Percentiles rank a stretch among this genome's conserved stretches.
phyloP scores from a whole-genome alignment of 2,329 filamentous ascomycete genomes.

The Podosphaera fusca region DNA sequence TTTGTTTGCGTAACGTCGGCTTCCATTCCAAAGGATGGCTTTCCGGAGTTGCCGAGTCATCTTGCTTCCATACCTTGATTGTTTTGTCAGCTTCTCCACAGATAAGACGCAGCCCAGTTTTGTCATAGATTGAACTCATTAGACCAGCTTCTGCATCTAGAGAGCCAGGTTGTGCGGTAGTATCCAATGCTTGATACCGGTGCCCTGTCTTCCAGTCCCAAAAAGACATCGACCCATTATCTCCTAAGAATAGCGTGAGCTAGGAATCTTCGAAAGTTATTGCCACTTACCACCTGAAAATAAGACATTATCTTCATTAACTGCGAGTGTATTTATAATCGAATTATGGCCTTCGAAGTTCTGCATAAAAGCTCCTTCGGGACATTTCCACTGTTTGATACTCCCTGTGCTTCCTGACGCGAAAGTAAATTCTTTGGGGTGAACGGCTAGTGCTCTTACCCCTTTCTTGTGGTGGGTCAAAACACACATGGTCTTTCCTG shows the following conservation, averaged over 20 bases:
- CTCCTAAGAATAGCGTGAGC: conserved; percentile 20
- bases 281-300: conserved; percentile 48
- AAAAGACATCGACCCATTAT: conserved; percentile 91
- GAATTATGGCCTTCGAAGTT: conserved; percentile 94
- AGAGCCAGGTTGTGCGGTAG: conserved; percentile 78
- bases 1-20: conserved; percentile 53
- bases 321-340: conserved; percentile 82
- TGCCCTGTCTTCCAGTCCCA: conserved; percentile 98
- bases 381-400: conserved; percentile 99
- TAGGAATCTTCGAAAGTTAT: not conserved
- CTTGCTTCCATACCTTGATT: conserved; percentile 93
- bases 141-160: conserved; percentile 85
- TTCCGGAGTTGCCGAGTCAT: conserved; percentile 75
- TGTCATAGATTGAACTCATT: conserved; percentile 84
- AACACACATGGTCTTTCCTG: conserved; percentile 87
- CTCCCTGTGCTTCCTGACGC: conserved; percentile 75
- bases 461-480: conserved; percentile 98
- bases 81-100: conserved; percentile 95
- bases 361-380: conserved; percentile 95
- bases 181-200: conserved; percentile 73
- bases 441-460: conserved; percentile 60
- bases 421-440: conserved; percentile 90
- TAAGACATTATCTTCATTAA: conserved; percentile 85
- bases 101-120: conserved; percentile 69
- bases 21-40: conserved; percentile 86